phyloP scores from a whole-genome alignment of 352 stramenopile genomes.

The Phytophthora vignae region DNA sequence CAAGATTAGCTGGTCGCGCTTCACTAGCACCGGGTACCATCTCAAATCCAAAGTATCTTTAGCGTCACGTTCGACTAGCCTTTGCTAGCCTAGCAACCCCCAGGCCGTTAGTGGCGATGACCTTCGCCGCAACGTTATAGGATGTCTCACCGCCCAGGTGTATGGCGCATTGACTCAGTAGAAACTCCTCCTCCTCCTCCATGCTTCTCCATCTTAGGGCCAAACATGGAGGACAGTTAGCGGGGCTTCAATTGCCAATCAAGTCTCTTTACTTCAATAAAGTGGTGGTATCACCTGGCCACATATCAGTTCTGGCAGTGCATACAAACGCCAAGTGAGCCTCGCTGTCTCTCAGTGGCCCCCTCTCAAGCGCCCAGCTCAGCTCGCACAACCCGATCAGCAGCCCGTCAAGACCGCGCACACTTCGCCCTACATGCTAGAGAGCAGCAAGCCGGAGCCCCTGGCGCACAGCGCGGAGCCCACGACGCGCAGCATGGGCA shows the following conservation, averaged over 20 bases:
- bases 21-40: conserved; percentile 3
- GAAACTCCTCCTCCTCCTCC: too few species aligned
- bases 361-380: conserved; percentile 38
- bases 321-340: conserved; percentile 27
- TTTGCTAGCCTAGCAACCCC: too few species aligned
- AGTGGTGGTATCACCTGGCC: conserved; percentile 7
- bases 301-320: neutral
- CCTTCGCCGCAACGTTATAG: neutral
- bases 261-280: neutral
- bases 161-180: too few species aligned
- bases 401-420: conserved; percentile 2
- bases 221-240: neutral
- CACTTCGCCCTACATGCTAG: conserved; percentile 13
- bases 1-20: conserved; percentile 9
- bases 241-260: neutral
- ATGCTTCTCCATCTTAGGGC: too few species aligned
- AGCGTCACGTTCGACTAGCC: neutral
- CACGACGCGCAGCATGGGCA: conserved; percentile 8
- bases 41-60: conserved; percentile 22
- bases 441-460: conserved; percentile 20
- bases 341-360: conserved; percentile 15
- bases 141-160: too few species aligned
- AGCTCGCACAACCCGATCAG: conserved; percentile 12
- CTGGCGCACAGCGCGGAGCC: conserved; percentile 5
- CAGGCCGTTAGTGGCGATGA: neutral